phyloP scores from a whole-genome alignment of 805 yeast species.

The Torulaspora quercuum region DNA sequence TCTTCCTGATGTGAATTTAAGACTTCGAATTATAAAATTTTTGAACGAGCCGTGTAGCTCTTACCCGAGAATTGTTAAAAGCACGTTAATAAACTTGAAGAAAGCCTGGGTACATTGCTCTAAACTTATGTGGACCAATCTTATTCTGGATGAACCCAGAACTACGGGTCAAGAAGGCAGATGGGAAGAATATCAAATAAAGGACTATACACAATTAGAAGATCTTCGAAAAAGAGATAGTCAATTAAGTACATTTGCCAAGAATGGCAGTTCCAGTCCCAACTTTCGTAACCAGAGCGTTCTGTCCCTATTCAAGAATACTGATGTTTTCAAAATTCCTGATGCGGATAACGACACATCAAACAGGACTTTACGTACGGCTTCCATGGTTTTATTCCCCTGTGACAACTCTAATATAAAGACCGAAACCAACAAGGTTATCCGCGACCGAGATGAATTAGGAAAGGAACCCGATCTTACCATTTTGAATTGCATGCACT shows the following conservation, averaged over 20 bases:
- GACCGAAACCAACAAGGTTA: conserved; percentile 1
- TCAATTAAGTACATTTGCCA: conserved; percentile 32
- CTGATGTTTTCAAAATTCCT: conserved; percentile 24
- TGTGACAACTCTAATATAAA: conserved; percentile 25
- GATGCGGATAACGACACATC: conserved; percentile 7
- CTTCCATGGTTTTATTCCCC: conserved; percentile 34
- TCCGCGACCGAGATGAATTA: background rate
- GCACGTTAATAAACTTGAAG: conserved; percentile 46
- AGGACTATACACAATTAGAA: conserved; percentile 24
- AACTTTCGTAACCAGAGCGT: conserved; percentile 34
- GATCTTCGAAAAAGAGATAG: conserved; percentile 21
- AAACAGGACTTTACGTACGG: conserved; percentile 22
- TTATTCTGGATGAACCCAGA: conserved; percentile 21
- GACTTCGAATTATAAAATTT: conserved; percentile 43
- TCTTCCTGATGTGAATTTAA: conserved; percentile 47
- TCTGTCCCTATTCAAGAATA: conserved; percentile 29
- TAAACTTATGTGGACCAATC: conserved; percentile 30
- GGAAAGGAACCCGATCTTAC: background rate
- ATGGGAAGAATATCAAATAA: conserved; percentile 27
- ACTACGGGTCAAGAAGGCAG: conserved; percentile 14
- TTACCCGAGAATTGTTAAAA: conserved; percentile 30
- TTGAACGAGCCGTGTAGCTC: conserved; percentile 37
- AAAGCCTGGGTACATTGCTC: conserved; percentile 44
- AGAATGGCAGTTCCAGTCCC: conserved; percentile 32
- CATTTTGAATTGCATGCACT: background rate